These are phyloP conservation scores for Agrocybe praecox DNA, from an alignment of 768 basidiomycete species.

Conservation along the genomic window DNA sequence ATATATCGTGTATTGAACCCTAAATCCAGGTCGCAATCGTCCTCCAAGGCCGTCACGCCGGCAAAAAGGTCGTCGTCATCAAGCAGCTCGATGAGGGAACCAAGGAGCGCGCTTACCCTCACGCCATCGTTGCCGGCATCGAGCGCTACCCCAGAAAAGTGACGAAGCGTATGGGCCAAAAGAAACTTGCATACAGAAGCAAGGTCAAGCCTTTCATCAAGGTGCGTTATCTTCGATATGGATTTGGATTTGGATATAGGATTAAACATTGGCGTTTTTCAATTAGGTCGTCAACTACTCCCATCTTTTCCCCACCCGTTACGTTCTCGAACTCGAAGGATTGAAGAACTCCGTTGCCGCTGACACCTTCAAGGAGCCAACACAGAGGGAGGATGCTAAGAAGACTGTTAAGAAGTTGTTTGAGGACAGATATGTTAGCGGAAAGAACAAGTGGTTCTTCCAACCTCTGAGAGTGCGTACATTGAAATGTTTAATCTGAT, in stretches of 20 bases:
- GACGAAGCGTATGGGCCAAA: constrained; percentile 95
- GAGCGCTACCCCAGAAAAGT: constrained; percentile 99
- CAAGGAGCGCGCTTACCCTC: constrained; percentile 95
- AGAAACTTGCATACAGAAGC: constrained; percentile 88
- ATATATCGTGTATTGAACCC: background rate
- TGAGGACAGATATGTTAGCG: constrained; percentile 91
- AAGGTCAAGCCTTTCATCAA: constrained; percentile 99
- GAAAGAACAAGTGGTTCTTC: constrained; percentile 99
- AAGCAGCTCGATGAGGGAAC: constrained; percentile 97
- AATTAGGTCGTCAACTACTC: constrained; percentile 94
- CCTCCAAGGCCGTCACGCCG: constrained; percentile 98
- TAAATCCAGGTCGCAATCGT: constrained; percentile 83
- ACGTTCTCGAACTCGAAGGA: constrained; percentile 93
- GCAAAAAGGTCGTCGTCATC: constrained; percentile 99
- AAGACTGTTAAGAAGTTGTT: constrained; percentile 96
- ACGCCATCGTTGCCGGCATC: constrained; percentile 97
- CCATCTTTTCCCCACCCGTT: constrained; percentile 99
- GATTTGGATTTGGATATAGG: background rate
- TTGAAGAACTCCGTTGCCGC: constrained; percentile 83
- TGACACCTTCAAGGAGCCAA: constrained; percentile 97
- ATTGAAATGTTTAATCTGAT: background rate
- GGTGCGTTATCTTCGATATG: constrained; percentile 45
- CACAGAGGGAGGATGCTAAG: constrained; percentile 93
- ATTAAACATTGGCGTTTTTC: background rate
- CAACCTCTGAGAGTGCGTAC: constrained; percentile 72